These are phyloP conservation scores for Cyclotella kingstonii DNA, from an alignment of 108 stramenopile species.

Conservation along the genomic window DNA sequence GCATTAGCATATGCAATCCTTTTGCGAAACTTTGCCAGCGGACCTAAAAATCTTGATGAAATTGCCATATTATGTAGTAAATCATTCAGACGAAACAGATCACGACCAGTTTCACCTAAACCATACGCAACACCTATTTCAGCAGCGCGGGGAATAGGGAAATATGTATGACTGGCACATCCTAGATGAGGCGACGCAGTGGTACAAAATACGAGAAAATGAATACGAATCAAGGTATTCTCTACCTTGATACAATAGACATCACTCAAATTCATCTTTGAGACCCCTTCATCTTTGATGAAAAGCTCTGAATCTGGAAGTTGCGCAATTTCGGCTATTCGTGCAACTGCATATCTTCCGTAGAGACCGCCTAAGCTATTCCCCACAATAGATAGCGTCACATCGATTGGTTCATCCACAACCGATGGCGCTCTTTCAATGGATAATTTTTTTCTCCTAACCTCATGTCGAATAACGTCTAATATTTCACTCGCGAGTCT, in stretches of 20 bases:
- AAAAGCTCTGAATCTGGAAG: not conserved
- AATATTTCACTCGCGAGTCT: constrained; percentile 66
- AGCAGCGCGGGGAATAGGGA: constrained; percentile 55
- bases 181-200: constrained; percentile 82
- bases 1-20: constrained; percentile 84
- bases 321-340: constrained; percentile 33
- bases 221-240: constrained; percentile 21
- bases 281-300: not conserved
- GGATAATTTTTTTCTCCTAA: not conserved
- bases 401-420: constrained; percentile 8
- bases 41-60: constrained; percentile 45
- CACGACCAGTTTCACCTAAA: constrained; percentile 48
- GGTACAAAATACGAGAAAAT: constrained; percentile 63
- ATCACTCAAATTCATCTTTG: not conserved
- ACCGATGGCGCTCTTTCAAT: not conserved
- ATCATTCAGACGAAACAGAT: constrained; percentile 59
- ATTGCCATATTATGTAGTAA: constrained; percentile 53
- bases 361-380: constrained; percentile 83
- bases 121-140: constrained; percentile 53
- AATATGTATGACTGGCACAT: constrained; percentile 58
- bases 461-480: constrained; percentile 37
- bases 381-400: constrained; percentile 64
- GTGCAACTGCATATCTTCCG: constrained; percentile 61
- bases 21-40: constrained; percentile 60
- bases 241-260: not conserved